Evolutionary conservation across 2,329 filamentous ascomycete genomes (phyloP).

Genomic region (Botrytis medusae): DNA sequence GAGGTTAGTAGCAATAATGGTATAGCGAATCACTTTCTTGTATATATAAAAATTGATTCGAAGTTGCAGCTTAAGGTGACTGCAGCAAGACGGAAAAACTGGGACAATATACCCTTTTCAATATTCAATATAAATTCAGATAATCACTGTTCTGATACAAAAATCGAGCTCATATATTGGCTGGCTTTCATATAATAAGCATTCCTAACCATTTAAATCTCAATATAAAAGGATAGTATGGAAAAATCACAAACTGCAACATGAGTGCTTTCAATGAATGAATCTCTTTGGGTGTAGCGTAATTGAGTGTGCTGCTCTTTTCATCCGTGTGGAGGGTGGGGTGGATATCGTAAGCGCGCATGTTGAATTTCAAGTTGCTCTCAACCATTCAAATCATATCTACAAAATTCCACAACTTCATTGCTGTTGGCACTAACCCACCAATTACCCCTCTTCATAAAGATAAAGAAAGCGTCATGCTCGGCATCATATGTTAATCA

Average conservation of each 20-base stretch:
- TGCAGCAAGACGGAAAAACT: background rate
- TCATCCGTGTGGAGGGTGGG: background rate
- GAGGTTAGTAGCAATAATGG: background rate
- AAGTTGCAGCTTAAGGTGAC: background rate
- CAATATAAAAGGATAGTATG: background rate
- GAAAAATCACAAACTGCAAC: background rate
- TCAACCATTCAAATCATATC: background rate
- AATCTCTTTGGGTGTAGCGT: background rate
- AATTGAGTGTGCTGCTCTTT: background rate
- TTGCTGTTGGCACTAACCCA: background rate
- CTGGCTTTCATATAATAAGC: background rate
- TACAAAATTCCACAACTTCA: background rate
- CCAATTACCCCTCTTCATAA: background rate
- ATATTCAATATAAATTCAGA: background rate
- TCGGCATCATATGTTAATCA: background rate
- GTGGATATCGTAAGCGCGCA: background rate
- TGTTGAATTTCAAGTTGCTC: background rate
- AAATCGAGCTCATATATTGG: background rate
- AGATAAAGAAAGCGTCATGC: background rate
- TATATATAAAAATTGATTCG: background rate
- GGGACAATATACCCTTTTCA: background rate
- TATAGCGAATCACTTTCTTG: background rate
- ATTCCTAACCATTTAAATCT: background rate
- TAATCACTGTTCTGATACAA: background rate
- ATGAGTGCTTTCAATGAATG: background rate